Evolutionary conservation across 2,329 filamentous ascomycete species (phyloP).

Genomic region (Pseudogymnoascus destructans): DNA sequence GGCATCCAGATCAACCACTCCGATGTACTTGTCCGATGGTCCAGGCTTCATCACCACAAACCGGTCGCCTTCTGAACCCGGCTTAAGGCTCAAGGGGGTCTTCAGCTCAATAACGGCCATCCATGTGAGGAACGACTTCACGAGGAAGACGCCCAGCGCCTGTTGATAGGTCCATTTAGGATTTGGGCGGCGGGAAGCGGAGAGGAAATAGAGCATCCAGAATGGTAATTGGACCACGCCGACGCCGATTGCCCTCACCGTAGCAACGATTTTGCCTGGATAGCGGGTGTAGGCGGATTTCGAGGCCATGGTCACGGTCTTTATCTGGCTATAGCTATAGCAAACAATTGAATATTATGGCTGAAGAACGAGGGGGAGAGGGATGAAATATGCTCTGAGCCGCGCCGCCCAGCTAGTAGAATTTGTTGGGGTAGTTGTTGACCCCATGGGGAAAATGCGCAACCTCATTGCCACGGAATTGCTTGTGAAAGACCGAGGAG

Average conservation of each 20-base stretch:
- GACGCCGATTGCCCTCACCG: background rate
- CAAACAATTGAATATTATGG: background rate
- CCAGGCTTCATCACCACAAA: background rate
- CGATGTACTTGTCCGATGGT: background rate
- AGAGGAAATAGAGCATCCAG: background rate
- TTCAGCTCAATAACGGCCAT: background rate
- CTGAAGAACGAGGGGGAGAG: background rate
- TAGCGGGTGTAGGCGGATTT: background rate
- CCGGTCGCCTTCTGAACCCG: background rate
- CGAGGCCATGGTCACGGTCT: background rate
- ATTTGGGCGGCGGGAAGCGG: background rate
- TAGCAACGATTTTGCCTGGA: background rate
- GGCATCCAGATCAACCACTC: background rate
- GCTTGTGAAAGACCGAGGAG: constrained; percentile 7
- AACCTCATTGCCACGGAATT: background rate
- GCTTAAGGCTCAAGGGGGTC: background rate
- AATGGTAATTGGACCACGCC: background rate
- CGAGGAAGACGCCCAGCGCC: background rate
- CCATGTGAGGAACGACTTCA: background rate
- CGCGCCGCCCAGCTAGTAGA: background rate
- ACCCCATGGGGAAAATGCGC: background rate
- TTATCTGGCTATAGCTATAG: background rate
- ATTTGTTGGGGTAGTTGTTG: background rate
- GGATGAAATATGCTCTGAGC: background rate
- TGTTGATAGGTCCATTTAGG: constrained; percentile 1